phyloP scores from a whole-genome alignment of 2,329 filamentous ascomycete species.

The Ophiobolus disseminans region DNA sequence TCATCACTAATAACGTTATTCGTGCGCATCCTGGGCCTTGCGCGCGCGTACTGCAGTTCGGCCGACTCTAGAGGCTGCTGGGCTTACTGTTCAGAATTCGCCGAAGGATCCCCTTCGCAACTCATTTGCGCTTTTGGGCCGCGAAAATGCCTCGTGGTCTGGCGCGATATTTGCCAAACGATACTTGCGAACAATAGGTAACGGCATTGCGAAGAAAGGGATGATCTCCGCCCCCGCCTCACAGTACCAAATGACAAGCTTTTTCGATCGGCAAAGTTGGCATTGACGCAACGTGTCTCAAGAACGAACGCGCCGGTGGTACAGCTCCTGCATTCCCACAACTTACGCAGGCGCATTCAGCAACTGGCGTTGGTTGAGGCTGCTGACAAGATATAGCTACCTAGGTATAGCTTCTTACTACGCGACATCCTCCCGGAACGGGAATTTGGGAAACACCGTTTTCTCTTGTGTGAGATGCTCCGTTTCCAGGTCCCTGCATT shows the following conservation, averaged over 20 bases:
- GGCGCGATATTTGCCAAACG: no score
- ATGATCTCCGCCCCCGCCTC: no score
- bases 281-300: not conserved
- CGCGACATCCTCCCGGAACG: slow-evolving; percentile 13
- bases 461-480: slow-evolving; percentile 10
- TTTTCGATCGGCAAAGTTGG: not conserved
- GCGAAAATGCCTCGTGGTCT: slow-evolving; percentile 7
- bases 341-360: slow-evolving; percentile 17
- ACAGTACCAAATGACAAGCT: not conserved
- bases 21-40: slow-evolving; percentile 8
- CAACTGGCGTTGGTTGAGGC: slow-evolving; percentile 18
- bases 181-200: not conserved
- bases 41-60: slow-evolving; percentile 24
- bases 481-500: slow-evolving; percentile 13
- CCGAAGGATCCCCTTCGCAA: slow-evolving; percentile 20
- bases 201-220: no score
- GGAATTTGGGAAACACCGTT: slow-evolving; percentile 2
- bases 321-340: slow-evolving; percentile 4
- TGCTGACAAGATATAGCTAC: slow-evolving; percentile 27
- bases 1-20: slow-evolving; percentile 32
- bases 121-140: slow-evolving; percentile 10
- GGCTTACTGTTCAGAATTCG: slow-evolving; percentile 15
- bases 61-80: slow-evolving; percentile 24
- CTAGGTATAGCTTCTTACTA: slow-evolving; percentile 14
- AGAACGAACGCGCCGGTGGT: not conserved